Evolutionary conservation across 495 filamentous ascomycete genomes (phyloP).

Genomic region (Choiromyces venosus): DNA sequence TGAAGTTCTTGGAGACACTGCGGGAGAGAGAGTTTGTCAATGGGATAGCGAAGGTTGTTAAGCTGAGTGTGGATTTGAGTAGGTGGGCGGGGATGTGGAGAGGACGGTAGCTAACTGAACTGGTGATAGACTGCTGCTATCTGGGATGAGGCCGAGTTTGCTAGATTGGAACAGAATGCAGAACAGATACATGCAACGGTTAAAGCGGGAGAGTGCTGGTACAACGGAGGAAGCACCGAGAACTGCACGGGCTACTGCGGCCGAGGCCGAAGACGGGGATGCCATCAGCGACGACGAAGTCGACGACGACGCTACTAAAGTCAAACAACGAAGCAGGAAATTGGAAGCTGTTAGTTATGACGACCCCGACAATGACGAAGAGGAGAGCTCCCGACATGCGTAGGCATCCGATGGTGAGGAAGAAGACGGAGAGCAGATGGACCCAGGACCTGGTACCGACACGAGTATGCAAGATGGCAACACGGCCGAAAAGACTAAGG

Average conservation of each 20-base stretch:
- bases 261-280: slow-evolving; percentile 52
- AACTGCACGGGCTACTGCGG: slow-evolving; percentile 46
- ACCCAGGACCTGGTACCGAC: slow-evolving; percentile 51
- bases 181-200: slow-evolving; percentile 65
- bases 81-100: no score
- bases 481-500: no score
- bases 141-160: no score
- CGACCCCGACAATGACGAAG: slow-evolving; percentile 84
- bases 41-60: slow-evolving; percentile 97
- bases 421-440: no score
- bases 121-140: no score
- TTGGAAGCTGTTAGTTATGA: slow-evolving; percentile 80
- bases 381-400: slow-evolving; percentile 55
- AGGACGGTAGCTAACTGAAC: no score
- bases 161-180: slow-evolving; percentile 74
- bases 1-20: slow-evolving; percentile 84
- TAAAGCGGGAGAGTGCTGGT: slow-evolving; percentile 64
- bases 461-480: slow-evolving; percentile 39
- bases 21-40: slow-evolving; percentile 94
- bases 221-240: slow-evolving; percentile 48
- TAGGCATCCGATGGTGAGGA: slow-evolving; percentile 49
- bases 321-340: slow-evolving; percentile 69
- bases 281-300: slow-evolving; percentile 68
- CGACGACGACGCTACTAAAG: slow-evolving; percentile 78
- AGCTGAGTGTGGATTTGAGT: slow-evolving; percentile 49